Evolutionary conservation across 129 eudicot species (phyloP), one percentile per base, ranked within the genome.

Genomic region (Gnaphalium uliginosum): DNA sequence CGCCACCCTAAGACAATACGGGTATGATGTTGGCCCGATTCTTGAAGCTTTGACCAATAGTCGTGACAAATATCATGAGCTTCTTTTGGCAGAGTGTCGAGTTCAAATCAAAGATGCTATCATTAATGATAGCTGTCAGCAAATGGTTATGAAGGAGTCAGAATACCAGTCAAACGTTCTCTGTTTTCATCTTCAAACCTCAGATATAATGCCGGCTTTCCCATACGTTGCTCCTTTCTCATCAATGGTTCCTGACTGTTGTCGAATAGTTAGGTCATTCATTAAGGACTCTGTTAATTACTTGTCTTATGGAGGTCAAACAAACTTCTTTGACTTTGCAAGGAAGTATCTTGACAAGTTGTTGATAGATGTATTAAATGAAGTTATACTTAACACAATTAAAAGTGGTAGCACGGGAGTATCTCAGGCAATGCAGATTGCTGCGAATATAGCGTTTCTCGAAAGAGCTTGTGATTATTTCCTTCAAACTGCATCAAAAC

Each of bases 191-290:
- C 89, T 94, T 26, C 97, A 90, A 69, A 82, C 84, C 11, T 81
- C 96, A 2, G 98, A 94, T 68, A 88, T 93, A 77, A 82, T 85
- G 89, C 98, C 97, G 8, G 98, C 93, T 68, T 94, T 90, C 80
- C 98, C 98, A 6, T 94, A 83, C 83, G 85, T 88, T 74, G 97
- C 98, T 26, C 98, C 96, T 0, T 94, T 94, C 76, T 94, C 97
- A 37, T 84, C 87, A 23, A 90, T 90, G 97, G 97, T 94, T 25
- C 98, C 98, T 22, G 97, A 85, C 29, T 83, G 87, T 71, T 94
- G 98, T 75, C 97, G 90, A 8, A 81, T 88, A 54, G 84, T 90
- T 24, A 83, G 86, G 23, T 87, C 98, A 4, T 94, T 90, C 24
- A 82, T 88, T 22, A 90, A 94, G 72, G 97, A 90, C 75, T 90